phyloP scores from a whole-genome alignment of 495 filamentous ascomycete genomes.

The Lepraria neglecta region DNA sequence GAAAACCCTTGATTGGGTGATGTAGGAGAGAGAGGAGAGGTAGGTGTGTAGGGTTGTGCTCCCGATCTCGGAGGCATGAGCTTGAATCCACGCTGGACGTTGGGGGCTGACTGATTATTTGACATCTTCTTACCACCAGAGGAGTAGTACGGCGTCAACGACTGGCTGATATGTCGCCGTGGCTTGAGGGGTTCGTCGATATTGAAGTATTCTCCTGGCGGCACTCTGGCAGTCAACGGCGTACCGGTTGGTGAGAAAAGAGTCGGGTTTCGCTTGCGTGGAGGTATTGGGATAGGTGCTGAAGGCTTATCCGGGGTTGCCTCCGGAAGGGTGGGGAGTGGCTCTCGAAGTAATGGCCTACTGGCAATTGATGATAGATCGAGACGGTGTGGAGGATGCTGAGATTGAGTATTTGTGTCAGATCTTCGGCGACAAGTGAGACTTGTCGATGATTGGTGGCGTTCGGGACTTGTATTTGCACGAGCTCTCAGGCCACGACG shows the following conservation, averaged over 20 bases:
- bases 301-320: conserved; percentile 3
- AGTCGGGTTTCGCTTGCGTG: background rate
- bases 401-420: background rate
- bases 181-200: background rate
- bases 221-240: conserved; percentile 18
- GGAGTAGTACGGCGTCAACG: conserved; percentile 16
- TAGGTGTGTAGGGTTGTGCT: conserved; percentile 12
- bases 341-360: background rate
- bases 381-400: background rate
- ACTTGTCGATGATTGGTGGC: background rate
- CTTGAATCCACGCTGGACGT: background rate
- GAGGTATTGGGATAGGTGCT: conserved; percentile 15
- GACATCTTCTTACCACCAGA: conserved; percentile 8
- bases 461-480: conserved; percentile 12
- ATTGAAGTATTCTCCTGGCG: conserved; percentile 7
- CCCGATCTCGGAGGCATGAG: background rate
- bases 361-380: background rate
- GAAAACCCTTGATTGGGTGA: conserved; percentile 22
- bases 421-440: conserved; percentile 2
- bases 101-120: background rate
- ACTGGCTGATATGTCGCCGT: conserved; percentile 14
- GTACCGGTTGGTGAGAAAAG: conserved; percentile 15
- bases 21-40: conserved; percentile 20
- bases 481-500: conserved; percentile 1
- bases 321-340: conserved; percentile 1